Evolutionary conservation across 768 basidiomycete species (phyloP).

Genomic region (Naganishia randhawae): DNA sequence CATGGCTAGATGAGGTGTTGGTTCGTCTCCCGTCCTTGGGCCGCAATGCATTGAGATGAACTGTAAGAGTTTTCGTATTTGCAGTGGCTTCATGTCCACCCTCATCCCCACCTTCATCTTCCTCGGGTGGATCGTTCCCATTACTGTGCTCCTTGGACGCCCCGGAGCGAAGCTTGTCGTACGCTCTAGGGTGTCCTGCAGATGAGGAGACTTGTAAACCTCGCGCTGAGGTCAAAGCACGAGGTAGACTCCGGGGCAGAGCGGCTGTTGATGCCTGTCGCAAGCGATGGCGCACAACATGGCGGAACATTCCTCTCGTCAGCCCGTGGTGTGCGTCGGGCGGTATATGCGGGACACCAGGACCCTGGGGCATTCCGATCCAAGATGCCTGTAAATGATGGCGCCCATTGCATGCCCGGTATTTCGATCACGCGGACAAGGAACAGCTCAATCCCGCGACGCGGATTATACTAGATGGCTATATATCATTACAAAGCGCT

Average conservation of each 20-base stretch:
- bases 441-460: not conserved
- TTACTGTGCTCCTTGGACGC: not conserved
- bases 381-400: not conserved
- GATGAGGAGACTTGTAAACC: not conserved
- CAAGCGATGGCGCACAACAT: slow-evolving; percentile 24
- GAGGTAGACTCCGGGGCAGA: not conserved
- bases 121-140: not conserved
- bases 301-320: slow-evolving; percentile 14
- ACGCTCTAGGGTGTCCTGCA: not conserved
- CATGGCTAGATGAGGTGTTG: not conserved
- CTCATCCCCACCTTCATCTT: not conserved
- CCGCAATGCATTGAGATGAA: not conserved
- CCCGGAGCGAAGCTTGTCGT: slow-evolving; percentile 15
- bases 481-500: not conserved
- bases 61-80: not conserved
- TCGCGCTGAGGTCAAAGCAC: not conserved
- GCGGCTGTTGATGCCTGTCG: not conserved
- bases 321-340: not conserved
- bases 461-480: not conserved
- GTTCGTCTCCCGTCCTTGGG: not conserved
- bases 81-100: not conserved
- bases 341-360: not conserved
- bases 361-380: not conserved
- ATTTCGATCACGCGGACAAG: not conserved
- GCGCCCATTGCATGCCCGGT: not conserved